Conservation (phyloP, 225 moss, liverwort and hornwort genomes). For the Antitrichia curtipendula region DNA sequence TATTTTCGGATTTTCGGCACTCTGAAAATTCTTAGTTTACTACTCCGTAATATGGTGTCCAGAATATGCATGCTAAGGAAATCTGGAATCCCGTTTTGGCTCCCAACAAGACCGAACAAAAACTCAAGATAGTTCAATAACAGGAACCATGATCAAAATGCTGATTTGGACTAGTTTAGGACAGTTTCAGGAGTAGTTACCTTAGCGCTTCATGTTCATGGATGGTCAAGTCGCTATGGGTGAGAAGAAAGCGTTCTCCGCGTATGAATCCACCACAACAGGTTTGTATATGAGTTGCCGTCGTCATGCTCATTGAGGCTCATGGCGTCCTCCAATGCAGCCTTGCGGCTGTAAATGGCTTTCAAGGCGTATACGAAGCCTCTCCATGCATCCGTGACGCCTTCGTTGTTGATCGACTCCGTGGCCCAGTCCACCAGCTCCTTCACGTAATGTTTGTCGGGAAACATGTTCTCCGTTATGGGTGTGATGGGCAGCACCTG, state of each 20-base stretch:
- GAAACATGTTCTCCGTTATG: constrained; percentile 58
- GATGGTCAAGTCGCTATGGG: not conserved
- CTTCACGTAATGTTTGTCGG: constrained; percentile 38
- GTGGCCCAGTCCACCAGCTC: constrained; percentile 77
- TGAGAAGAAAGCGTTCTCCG: not conserved
- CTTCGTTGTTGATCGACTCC: constrained; percentile 35
- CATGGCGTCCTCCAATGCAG: constrained; percentile 29
- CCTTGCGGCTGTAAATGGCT: constrained; percentile 48
- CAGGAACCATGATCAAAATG: not conserved
- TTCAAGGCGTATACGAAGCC: constrained; percentile 69
- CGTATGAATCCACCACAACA: constrained; percentile 94
- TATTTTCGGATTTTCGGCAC: no score
- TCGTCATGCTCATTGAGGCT: constrained; percentile 61
- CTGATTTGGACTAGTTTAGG: not conserved
- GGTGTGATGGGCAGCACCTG: constrained; percentile 88
- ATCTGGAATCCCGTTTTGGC: not conserved
- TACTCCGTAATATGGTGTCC: not conserved
- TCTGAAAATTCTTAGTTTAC: not conserved
- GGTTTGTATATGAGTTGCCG: constrained; percentile 79
- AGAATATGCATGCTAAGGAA: not conserved
- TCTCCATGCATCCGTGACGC: constrained; percentile 77
- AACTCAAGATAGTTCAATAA: not conserved
- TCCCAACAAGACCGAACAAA: not conserved
- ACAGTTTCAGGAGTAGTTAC: not conserved
- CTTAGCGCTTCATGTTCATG: not conserved